These are phyloP conservation scores for Pseudocercospora fijiensis DNA, from an alignment of 2,329 filamentous ascomycete species.

Conservation along the genomic window DNA sequence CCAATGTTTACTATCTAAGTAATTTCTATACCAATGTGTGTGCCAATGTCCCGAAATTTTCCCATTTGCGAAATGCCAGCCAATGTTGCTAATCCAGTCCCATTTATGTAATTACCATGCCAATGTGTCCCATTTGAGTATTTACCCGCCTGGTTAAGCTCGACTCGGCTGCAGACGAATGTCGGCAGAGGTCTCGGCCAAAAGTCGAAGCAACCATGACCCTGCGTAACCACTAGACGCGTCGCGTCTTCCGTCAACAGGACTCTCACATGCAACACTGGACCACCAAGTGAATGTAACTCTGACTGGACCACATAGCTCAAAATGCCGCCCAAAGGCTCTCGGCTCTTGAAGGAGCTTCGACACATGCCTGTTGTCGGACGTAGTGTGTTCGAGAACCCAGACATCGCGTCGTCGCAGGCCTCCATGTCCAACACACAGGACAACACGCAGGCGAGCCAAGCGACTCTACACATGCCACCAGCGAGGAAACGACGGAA, in stretches of 20 bases:
- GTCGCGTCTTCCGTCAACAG: not conserved
- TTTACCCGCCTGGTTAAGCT: too few species aligned
- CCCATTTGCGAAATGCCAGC: too few species aligned
- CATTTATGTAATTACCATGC: too few species aligned
- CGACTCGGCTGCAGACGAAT: too few species aligned
- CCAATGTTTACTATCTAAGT: too few species aligned
- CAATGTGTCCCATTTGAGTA: too few species aligned
- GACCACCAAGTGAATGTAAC: not conserved
- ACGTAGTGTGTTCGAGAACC: constrained; percentile 15
- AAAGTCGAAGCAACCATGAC: not conserved
- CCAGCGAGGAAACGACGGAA: constrained; percentile 9
- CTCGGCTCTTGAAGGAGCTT: constrained; percentile 15
- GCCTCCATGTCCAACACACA: not conserved
- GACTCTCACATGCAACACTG: not conserved
- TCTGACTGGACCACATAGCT: not conserved
- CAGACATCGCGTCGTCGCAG: constrained; percentile 10
- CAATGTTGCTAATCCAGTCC: too few species aligned
- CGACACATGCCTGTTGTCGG: constrained; percentile 13
- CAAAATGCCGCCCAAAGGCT: constrained; percentile 7
- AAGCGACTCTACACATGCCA: not conserved
- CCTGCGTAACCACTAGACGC: not conserved
- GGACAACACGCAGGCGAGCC: constrained; percentile 1
- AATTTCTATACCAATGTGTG: too few species aligned
- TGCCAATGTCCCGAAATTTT: too few species aligned
- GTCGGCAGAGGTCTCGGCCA: not conserved